A percentile compares a stretch with the other conserved stretches of the same genome.
Conservation (phyloP, 2,329 filamentous ascomycete species). For the Biscogniauxia mediterranea region DNA sequence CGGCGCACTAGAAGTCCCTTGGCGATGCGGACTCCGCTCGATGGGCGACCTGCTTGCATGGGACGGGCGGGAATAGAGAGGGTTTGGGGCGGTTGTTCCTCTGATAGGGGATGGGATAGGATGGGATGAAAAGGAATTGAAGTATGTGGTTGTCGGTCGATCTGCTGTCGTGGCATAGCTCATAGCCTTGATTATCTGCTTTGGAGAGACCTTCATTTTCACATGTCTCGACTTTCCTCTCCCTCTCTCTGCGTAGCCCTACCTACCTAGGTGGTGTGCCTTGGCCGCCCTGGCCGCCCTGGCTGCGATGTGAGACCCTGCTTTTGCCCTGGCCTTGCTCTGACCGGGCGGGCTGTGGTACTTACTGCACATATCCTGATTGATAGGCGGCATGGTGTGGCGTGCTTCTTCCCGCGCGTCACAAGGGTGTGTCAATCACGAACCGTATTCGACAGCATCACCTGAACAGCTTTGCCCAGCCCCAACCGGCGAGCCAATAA, state of each 20-base stretch:
- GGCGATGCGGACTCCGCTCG: conserved; percentile 8
- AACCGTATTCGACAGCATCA: conserved; percentile 20
- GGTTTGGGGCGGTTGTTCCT: neutral
- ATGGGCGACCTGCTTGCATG: neutral
- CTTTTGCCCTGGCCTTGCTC: neutral
- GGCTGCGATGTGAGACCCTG: neutral
- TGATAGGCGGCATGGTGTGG: conserved; percentile 7
- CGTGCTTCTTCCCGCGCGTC: conserved; percentile 9
- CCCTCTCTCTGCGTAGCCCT: too few relatives aligned
- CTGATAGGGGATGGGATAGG: neutral
- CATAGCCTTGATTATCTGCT: neutral
- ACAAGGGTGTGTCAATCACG: conserved; percentile 9
- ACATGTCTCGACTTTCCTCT: neutral
- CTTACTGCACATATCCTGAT: neutral
- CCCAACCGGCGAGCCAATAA: too few relatives aligned
- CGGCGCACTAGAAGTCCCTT: conserved; percentile 7
- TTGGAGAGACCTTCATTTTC: neutral
- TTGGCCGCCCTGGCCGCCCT: neutral
- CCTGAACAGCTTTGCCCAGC: conserved; percentile 8
- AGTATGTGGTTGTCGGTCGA: neutral
- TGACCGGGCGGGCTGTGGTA: conserved; percentile 1
- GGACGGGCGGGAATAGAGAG: neutral
- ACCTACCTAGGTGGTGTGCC: neutral
- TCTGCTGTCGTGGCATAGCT: too few relatives aligned
- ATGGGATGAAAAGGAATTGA: neutral